Base-by-base conservation (phyloP, 2,329 filamentous ascomycete genomes). In the Neofusicoccum sp. region DNA sequence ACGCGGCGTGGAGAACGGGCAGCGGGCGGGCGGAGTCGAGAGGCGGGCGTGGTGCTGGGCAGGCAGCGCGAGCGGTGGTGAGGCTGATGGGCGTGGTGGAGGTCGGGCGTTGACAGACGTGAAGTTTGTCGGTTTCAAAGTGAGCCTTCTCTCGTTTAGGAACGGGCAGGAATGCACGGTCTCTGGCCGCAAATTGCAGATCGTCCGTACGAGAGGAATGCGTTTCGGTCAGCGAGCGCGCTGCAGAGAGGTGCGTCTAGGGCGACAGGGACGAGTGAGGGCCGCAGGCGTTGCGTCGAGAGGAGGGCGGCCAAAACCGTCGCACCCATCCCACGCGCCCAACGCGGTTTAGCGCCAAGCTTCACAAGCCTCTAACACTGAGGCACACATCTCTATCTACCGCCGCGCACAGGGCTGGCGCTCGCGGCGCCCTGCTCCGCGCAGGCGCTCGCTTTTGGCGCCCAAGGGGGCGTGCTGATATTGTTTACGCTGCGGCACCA, bases 121-220 rank as follows among this genome's bases (percentile, higher is more conserved):
- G 60, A 61, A 62, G 62, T 61, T 62, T 58, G 63, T 63, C 45
- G 57, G 63, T 63, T 64, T 64, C 58, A 64, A 61, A 58, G 62
- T 56, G 62, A 61, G 61, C 54, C 56, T 61, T 61, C 61, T 61
- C 63, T 64, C 63, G 63, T 64, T 64, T 64, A 63, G 63, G 61
- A 61, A 63, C 57, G 34, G 60, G 44, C 48, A 59, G 62, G 63
- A 65, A 65, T 65, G 63, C 57, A 62, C 59, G 58, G 36, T 47
- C 49, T 44, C 48, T 38, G 57, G 47, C 53, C 41, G 49, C 59
- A 61, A 61, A 61, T 61, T 61, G 59, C 59, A 56, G 59, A 60
- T 49, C 58, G 58, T 43, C 45, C 58, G 45, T 51, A 53, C 45
- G 45, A 49, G 58, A 60, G 58, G 58, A 60, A 60, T 60, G 58